These are phyloP conservation scores for Euphorbia peplus DNA, from an alignment of 345 rosid genomes.

Conservation along the genomic window DNA sequence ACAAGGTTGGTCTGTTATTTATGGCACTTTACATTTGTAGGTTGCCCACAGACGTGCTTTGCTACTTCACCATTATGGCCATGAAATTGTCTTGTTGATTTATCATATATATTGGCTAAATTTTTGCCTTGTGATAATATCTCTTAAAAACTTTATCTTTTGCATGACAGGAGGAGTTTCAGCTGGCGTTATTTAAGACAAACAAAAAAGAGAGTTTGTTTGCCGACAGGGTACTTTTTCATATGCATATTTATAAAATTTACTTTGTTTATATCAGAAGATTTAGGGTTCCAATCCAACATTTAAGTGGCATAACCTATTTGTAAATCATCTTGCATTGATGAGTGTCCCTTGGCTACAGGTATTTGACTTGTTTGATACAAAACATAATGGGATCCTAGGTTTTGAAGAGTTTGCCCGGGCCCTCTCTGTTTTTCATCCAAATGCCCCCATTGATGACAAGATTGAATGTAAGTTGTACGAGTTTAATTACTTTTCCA, in stretches of 20 bases:
- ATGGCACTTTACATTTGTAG: background rate
- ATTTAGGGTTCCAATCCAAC: background rate
- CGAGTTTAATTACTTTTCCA: background rate
- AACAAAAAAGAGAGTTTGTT: constrained; percentile 97
- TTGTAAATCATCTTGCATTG: constrained; percentile 3
- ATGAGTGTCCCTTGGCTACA: constrained; percentile 27
- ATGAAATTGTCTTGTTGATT: background rate
- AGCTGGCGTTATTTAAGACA: constrained; percentile 91
- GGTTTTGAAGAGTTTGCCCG: constrained; percentile 99
- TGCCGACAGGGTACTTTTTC: constrained; percentile 79
- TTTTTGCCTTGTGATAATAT: constrained; percentile 13
- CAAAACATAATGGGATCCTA: constrained; percentile 92
- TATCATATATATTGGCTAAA: background rate
- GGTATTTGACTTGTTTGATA: constrained; percentile 97
- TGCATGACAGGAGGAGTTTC: constrained; percentile 84
- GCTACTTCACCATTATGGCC: background rate
- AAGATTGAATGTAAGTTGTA: constrained; percentile 74
- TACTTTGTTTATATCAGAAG: background rate
- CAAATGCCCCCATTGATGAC: constrained; percentile 89
- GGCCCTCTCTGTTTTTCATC: constrained; percentile 98
- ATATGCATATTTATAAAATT: background rate
- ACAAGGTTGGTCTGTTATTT: constrained; percentile 55
- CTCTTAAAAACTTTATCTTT: constrained; percentile 5
- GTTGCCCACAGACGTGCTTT: background rate
- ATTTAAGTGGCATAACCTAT: background rate